A percentile compares a stretch with the other conserved stretches of the same genome.
These are phyloP conservation scores for Jamesozyma spencerorum DNA, from an alignment of 805 yeast species.

Conservation along the genomic window DNA sequence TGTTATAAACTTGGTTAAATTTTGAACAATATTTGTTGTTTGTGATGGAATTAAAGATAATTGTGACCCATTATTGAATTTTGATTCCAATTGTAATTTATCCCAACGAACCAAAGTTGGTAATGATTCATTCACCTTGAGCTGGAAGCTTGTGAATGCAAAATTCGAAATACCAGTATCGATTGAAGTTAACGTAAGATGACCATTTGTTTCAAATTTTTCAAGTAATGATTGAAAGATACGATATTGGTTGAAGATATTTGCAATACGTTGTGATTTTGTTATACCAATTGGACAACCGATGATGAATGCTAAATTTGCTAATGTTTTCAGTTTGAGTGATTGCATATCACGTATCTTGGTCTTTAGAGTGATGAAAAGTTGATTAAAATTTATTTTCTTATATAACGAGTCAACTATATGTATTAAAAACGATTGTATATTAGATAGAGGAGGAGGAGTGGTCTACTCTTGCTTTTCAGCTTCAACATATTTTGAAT, in stretches of 20 bases:
- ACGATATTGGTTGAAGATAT: slow-evolving; percentile 11
- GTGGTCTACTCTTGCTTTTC: slow-evolving; percentile 9
- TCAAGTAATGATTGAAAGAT: slow-evolving; percentile 8
- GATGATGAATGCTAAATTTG: slow-evolving; percentile 12
- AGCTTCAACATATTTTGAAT: slow-evolving; percentile 40
- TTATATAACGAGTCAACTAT: too few relatives aligned
- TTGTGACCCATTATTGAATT: slow-evolving; percentile 5
- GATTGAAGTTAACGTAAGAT: slow-evolving; percentile 25
- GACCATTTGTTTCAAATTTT: slow-evolving; percentile 6
- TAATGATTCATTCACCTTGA: slow-evolving; percentile 15
- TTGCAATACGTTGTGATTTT: slow-evolving; percentile 10
- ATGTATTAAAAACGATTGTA: too few relatives aligned
- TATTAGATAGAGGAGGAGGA: too few relatives aligned
- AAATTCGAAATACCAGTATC: slow-evolving; percentile 35
- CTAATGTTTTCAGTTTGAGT: slow-evolving; percentile 7
- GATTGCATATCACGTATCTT: too few relatives aligned
- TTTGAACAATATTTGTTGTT: slow-evolving; percentile 16
- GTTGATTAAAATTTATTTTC: too few relatives aligned
- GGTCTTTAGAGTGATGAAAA: too few relatives aligned
- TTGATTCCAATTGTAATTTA: slow-evolving; percentile 25
- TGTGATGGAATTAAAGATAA: slow-evolving; percentile 18
- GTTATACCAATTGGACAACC: slow-evolving; percentile 20
- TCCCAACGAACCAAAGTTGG: slow-evolving; percentile 27
- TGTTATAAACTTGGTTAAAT: not conserved
- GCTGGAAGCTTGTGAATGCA: slow-evolving; percentile 23